Conservation (phyloP, 2,329 filamentous ascomycete species). For the Phaeoacremonium minimum region DNA sequence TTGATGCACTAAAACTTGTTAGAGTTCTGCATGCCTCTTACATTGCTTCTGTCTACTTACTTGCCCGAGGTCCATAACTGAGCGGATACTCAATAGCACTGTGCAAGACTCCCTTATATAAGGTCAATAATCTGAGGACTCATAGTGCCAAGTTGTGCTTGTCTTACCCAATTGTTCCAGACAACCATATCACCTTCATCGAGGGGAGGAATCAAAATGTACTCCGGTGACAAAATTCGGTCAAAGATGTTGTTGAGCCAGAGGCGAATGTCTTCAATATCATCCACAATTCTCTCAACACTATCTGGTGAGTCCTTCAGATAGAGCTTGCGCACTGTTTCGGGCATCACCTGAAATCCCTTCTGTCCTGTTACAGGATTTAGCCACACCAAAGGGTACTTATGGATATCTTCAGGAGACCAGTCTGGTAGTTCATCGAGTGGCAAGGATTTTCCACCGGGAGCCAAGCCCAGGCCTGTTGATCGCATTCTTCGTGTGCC, state of each 20-base stretch:
- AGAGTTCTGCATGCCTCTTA: too few species aligned
- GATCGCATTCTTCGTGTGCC: constrained; percentile 24
- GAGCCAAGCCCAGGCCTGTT: constrained; percentile 24
- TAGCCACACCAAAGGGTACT: constrained; percentile 31
- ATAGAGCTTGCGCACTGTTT: constrained; percentile 26
- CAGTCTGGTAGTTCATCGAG: constrained; percentile 23
- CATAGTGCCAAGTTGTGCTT: too few species aligned
- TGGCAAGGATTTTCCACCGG: constrained; percentile 17
- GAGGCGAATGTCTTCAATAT: constrained; percentile 21
- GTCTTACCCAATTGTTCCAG: constrained; percentile 41
- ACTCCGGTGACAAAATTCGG: constrained; percentile 33
- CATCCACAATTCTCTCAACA: constrained; percentile 15
- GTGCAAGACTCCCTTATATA: too few species aligned
- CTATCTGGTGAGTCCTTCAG: constrained; percentile 21
- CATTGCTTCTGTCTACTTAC: too few species aligned
- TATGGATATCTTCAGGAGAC: constrained; percentile 21
- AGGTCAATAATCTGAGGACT: too few species aligned
- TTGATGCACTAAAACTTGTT: too few species aligned
- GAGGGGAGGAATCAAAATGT: constrained; percentile 29
- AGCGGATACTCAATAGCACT: too few species aligned
- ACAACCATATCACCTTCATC: constrained; percentile 38
- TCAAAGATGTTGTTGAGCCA: constrained; percentile 29
- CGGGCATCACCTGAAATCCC: constrained; percentile 27
- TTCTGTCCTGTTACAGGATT: constrained; percentile 23
- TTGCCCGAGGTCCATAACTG: too few species aligned